Conservation (phyloP, 2,329 filamentous ascomycete genomes). For the Trichoderma arundinaceum region DNA sequence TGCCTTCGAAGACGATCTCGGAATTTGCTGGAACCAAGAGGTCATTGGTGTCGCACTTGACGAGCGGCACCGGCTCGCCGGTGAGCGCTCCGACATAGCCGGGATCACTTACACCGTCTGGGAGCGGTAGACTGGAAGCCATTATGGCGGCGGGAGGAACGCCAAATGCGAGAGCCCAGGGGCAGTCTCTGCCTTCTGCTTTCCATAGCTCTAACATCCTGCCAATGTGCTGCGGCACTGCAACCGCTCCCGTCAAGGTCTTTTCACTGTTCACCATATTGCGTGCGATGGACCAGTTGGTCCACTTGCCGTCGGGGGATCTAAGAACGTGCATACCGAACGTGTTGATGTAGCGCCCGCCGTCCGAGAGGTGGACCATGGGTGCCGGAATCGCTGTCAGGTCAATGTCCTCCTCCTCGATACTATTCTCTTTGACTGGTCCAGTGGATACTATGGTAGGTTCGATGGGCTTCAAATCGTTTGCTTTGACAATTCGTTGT, state of each 20-base stretch:
- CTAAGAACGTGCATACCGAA: neutral
- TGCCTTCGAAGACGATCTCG: neutral
- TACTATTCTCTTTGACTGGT: too few species aligned
- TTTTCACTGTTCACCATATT: neutral
- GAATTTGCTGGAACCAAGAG: neutral
- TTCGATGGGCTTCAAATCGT: too few species aligned
- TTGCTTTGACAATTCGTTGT: too few species aligned
- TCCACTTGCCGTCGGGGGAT: neutral
- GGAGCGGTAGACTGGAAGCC: too few species aligned
- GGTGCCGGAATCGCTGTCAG: neutral
- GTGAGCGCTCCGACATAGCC: too few species aligned
- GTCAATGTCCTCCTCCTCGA: neutral
- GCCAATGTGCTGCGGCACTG: neutral
- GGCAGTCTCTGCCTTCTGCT: neutral
- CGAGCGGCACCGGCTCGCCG: too few species aligned
- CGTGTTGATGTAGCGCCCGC: neutral
- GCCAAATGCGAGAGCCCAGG: neutral
- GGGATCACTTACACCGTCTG: too few species aligned
- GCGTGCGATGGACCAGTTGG: neutral
- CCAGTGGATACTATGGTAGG: too few species aligned
- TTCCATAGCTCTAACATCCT: neutral
- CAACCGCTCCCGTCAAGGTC: neutral
- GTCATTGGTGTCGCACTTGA: neutral
- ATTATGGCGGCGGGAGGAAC: constrained; percentile 2
- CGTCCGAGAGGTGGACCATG: neutral